Evolutionary conservation across 2,329 filamentous ascomycete species (phyloP).

Genomic region (Arthrobotrys conoides): DNA sequence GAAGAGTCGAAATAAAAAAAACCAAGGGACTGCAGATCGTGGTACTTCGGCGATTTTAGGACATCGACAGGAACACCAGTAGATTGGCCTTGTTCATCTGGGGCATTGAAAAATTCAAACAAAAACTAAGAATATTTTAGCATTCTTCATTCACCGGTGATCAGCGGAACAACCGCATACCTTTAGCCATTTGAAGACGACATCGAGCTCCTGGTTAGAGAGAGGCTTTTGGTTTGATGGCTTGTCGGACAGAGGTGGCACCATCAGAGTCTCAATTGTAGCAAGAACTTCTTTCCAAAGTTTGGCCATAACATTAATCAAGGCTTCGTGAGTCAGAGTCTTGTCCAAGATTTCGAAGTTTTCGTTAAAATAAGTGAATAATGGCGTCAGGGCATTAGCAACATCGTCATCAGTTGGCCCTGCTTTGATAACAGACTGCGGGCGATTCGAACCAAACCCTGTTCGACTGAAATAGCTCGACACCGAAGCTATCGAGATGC

Average conservation of each 20-base stretch:
- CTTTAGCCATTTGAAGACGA: constrained; percentile 94
- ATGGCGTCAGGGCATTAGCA: constrained; percentile 82
- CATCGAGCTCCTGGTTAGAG: constrained; percentile 88
- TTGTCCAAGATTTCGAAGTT: constrained; percentile 99
- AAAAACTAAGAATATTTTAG: constrained; percentile 71
- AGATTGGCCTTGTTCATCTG: constrained; percentile 86
- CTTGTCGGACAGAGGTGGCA: constrained; percentile 95
- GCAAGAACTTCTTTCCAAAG: constrained; percentile 97
- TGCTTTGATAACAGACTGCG: constrained; percentile 69
- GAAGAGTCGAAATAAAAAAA: constrained; percentile 99
- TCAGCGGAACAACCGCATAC: constrained; percentile 38
- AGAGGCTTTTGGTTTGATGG: constrained; percentile 87
- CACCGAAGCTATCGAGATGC: constrained; percentile 79
- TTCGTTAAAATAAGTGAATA: constrained; percentile 96
- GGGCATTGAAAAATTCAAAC: constrained; percentile 94
- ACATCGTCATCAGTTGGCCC: constrained; percentile 80
- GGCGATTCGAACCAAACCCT: constrained; percentile 70
- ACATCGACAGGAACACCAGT: constrained; percentile 91
- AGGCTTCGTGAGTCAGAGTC: constrained; percentile 92
- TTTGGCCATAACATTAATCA: constrained; percentile 98
- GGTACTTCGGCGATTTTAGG: constrained; percentile 96
- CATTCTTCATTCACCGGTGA: not conserved
- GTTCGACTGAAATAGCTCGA: constrained; percentile 77
- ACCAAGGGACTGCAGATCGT: constrained; percentile 94
- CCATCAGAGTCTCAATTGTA: constrained; percentile 88